Percentiles rank a stretch among this genome's conserved stretches.
phyloP scores from a whole-genome alignment of 2,329 filamentous ascomycete genomes.

The Colletotrichum tropicicola region DNA sequence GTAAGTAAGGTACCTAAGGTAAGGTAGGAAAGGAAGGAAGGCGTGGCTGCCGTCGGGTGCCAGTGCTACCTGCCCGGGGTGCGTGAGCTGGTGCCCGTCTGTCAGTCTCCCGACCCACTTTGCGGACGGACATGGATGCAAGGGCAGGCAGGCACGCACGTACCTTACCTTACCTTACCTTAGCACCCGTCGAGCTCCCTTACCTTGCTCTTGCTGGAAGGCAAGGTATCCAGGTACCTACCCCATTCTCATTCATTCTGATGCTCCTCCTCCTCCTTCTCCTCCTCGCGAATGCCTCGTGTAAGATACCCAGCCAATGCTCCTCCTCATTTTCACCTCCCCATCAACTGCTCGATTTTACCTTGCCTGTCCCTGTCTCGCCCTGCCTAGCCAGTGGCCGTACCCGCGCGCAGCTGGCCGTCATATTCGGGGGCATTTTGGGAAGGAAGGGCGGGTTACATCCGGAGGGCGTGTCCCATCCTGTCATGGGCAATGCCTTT shows the following conservation, averaged over 20 bases:
- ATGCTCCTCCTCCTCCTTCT: too few species aligned
- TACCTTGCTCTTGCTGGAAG: neutral
- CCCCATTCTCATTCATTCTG: too few species aligned
- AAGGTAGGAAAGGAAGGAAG: too few species aligned
- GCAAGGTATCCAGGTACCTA: too few species aligned
- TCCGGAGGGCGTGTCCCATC: constrained; percentile 20
- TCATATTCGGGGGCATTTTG: neutral
- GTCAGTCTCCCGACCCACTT: constrained; percentile 26
- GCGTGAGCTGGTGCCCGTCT: neutral
- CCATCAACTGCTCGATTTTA: neutral
- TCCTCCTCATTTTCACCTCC: neutral
- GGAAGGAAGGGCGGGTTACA: constrained; percentile 17
- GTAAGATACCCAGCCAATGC: neutral
- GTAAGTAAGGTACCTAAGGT: too few species aligned
- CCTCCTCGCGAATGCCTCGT: too few species aligned
- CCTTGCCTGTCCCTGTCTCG: neutral
- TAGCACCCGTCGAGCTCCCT: neutral
- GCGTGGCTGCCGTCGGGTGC: too few species aligned
- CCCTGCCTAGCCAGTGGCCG: neutral
- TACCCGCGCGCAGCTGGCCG: neutral
- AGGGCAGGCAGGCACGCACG: constrained; percentile 5
- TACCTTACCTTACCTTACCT: constrained; percentile 19
- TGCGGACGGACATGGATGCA: constrained; percentile 6
- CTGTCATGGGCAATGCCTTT: neutral
- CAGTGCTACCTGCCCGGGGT: too few species aligned